Percentiles rank a stretch among this genome's conserved stretches.
Conservation (phyloP, 2,329 filamentous ascomycete genomes). For the Aspergillus ustus region DNA sequence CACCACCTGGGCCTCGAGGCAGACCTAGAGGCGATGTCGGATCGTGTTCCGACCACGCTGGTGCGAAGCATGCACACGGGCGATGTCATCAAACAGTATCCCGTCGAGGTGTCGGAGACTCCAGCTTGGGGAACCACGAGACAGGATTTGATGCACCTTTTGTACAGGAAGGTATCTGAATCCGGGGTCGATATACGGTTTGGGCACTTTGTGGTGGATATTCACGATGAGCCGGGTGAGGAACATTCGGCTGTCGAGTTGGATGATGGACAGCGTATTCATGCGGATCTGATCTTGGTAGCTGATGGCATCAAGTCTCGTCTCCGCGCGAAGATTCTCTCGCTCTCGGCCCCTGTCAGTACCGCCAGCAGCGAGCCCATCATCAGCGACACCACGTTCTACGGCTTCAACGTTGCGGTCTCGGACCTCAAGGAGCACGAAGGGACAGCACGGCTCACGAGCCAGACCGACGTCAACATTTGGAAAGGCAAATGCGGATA, state of each 20-base stretch:
- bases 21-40: background rate
- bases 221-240: background rate
- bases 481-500: background rate
- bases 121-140: background rate
- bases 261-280: background rate
- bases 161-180: background rate
- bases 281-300: background rate
- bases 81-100: background rate
- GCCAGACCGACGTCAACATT: background rate
- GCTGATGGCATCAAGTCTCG: background rate
- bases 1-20: slow-evolving; percentile 45
- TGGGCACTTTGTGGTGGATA: background rate
- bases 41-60: background rate
- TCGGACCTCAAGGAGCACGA: background rate
- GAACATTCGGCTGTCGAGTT: background rate
- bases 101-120: background rate
- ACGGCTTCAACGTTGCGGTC: background rate
- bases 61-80: background rate
- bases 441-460: background rate
- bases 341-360: too few relatives aligned
- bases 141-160: background rate
- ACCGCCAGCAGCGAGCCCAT: background rate
- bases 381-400: background rate
- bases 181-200: background rate
- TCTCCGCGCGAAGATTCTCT: background rate